A percentile compares a stretch with the other conserved stretches of the same genome.
Conservation (phyloP, 2,329 filamentous ascomycete species). For the Neonectria ditissima region DNA sequence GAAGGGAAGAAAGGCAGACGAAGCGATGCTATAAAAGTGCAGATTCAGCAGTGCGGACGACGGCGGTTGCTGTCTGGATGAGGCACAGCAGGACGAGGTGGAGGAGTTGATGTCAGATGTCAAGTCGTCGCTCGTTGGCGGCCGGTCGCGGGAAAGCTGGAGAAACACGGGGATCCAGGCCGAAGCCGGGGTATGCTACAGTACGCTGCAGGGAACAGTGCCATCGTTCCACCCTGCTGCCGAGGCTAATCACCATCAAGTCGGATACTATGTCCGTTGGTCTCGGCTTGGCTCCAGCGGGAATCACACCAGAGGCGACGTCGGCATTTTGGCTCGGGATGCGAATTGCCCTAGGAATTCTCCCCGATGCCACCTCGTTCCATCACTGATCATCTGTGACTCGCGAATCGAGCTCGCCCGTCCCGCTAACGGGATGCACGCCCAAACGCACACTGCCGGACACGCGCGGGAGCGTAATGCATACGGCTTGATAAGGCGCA, state of each 20-base stretch:
- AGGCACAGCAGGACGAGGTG: conserved; percentile 16
- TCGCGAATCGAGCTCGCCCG: conserved; percentile 12
- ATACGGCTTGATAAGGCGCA: conserved; percentile 15
- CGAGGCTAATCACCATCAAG: conserved; percentile 40
- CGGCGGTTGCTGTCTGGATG: conserved; percentile 9
- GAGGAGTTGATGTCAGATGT: conserved; percentile 41
- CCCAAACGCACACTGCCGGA: not conserved
- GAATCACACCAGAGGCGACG: conserved; percentile 13
- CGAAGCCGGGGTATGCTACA: conserved; percentile 39
- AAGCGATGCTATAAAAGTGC: conserved; percentile 16
- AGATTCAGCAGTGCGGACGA: conserved; percentile 8
- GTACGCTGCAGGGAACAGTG: conserved; percentile 19
- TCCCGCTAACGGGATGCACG: conserved; percentile 11
- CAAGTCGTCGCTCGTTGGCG: conserved; percentile 23
- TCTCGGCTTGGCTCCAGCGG: conserved; percentile 6
- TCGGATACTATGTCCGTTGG: not conserved
- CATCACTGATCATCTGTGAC: conserved; percentile 6
- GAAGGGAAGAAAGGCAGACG: conserved; percentile 8
- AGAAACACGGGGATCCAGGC: conserved; percentile 43
- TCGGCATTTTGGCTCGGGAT: conserved; percentile 25
- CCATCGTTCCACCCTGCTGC: conserved; percentile 37
- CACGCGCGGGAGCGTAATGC: conserved; percentile 5
- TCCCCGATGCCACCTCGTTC: conserved; percentile 26
- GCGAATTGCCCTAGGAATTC: conserved; percentile 27
- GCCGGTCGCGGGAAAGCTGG: conserved; percentile 40